Conservation (phyloP, 805 yeast species). For the Ogataea henricii region DNA sequence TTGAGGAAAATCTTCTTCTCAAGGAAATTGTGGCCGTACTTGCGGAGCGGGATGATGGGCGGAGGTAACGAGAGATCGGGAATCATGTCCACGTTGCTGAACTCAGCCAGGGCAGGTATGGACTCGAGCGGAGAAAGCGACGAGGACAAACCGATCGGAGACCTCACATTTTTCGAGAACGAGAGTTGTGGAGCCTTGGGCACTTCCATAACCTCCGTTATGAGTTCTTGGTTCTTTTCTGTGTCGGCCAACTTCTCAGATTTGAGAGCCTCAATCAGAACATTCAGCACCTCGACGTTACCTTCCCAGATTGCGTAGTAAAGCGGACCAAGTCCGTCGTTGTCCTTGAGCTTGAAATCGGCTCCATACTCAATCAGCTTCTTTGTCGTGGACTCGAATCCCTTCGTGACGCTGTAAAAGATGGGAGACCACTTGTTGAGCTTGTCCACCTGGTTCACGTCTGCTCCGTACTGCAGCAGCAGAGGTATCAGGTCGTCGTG, state of each 20-base stretch:
- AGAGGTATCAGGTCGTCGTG: slow-evolving; percentile 67
- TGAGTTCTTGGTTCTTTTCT: not conserved
- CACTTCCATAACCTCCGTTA: slow-evolving; percentile 1
- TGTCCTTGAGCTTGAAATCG: slow-evolving; percentile 66
- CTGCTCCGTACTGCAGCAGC: slow-evolving; percentile 69
- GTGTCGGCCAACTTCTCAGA: not conserved
- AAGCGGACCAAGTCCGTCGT: slow-evolving; percentile 75
- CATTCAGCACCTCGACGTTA: slow-evolving; percentile 76
- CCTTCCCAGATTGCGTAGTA: slow-evolving; percentile 96
- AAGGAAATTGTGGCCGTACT: slow-evolving; percentile 94
- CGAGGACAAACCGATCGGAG: slow-evolving; percentile 11
- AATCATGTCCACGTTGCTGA: slow-evolving; percentile 63
- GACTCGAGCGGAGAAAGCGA: slow-evolving; percentile 11
- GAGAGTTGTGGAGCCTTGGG: slow-evolving; percentile 23
- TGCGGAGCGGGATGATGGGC: slow-evolving; percentile 88
- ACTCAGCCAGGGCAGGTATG: slow-evolving; percentile 18
- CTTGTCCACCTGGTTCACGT: slow-evolving; percentile 77
- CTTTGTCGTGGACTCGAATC: slow-evolving; percentile 69
- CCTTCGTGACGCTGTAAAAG: slow-evolving; percentile 86
- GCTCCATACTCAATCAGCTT: slow-evolving; percentile 78
- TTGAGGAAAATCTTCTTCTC: slow-evolving; percentile 88
- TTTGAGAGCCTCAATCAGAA: slow-evolving; percentile 45
- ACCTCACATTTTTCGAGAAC: slow-evolving; percentile 14
- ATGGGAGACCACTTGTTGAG: slow-evolving; percentile 93
- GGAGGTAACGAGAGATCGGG: slow-evolving; percentile 95